Base-by-base conservation (phyloP, 306 rosid species). In the Cucumis melo region DNA sequence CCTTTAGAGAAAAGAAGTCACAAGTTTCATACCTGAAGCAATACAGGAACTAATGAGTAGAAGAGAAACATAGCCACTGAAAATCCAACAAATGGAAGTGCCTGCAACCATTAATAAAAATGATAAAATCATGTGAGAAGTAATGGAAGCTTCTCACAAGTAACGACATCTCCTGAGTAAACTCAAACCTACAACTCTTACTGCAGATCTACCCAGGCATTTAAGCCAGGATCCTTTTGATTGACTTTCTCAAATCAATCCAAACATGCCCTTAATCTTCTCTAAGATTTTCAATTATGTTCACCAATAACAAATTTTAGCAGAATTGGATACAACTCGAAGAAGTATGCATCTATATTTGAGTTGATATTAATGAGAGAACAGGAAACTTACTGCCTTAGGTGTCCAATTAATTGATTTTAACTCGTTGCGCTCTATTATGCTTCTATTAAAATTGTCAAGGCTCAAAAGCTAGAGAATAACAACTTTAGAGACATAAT, bases 41-140 rank as follows among this genome's bases (percentile, higher is more conserved):
- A 82, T 78, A 91, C 73, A 55, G 97, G 98, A 48, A 94, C 98
- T 54, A 90, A 78, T 32, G 98, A 94, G 84, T 94, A 94, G 85
- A 94, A 91, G 79, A 91, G 75, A 84, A 94, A 94, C 98, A 94
- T 91, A 39, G 97, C 89, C 83, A 89, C 78, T 36, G 98, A 78
- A 83, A 89, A 94, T 86, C 97, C 98, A 79, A 87, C 62, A 80
- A 94, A 92, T 19, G 98, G 98, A 84, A 94, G 72, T 34, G 87
- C 93, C 98, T 94, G 96, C 60, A 80, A 87, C 77, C 73, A 58
- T 42, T 10, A 78, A 85, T 6, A 77, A 87, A 70, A 86, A 58
- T 27, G 60, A 74, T 39, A 80, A 44, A 74, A 76, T 9, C 54
- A 17, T 17, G 63, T 51, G 50, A 41, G 75, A 56, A 74, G 53